Percentiles rank a stretch among this genome's conserved stretches.
phyloP scores from a whole-genome alignment of 2,329 filamentous ascomycete genomes.

The Emmonsiellopsis sp. region DNA sequence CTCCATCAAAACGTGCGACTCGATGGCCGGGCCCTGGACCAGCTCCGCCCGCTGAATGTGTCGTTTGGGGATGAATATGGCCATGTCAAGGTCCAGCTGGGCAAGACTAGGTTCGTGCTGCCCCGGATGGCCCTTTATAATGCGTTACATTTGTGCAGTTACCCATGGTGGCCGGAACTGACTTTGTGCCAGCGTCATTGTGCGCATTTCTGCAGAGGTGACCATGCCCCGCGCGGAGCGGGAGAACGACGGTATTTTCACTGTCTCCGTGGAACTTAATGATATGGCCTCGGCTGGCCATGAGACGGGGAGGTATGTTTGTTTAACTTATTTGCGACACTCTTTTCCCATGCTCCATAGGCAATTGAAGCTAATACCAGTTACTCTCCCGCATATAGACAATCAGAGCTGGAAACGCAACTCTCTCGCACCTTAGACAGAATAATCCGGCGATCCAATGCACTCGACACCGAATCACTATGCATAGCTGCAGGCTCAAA shows the following conservation, averaged over 20 bases:
- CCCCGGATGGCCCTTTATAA: too few relatives aligned
- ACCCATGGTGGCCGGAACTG: not conserved
- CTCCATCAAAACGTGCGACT: constrained; percentile 71
- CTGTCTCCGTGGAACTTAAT: constrained; percentile 80
- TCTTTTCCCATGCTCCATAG: not conserved
- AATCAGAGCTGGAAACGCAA: constrained; percentile 73
- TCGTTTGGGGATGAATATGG: constrained; percentile 87
- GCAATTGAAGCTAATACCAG: not conserved
- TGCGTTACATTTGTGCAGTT: not conserved
- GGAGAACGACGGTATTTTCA: constrained; percentile 92
- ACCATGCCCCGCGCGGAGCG: constrained; percentile 76
- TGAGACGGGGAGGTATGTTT: constrained; percentile 62
- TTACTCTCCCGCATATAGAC: constrained; percentile 35
- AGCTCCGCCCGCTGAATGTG: constrained; percentile 68
- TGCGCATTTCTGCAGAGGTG: constrained; percentile 79
- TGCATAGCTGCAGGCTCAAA: constrained; percentile 86
- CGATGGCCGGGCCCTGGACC: constrained; percentile 72
- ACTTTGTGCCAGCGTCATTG: constrained; percentile 54
- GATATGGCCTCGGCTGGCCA: constrained; percentile 88
- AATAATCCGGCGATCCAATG: constrained; percentile 81
- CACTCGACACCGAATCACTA: constrained; percentile 89
- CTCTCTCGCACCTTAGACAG: constrained; percentile 87
- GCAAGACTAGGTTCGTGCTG: constrained; percentile 68
- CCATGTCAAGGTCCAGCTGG: constrained; percentile 73
- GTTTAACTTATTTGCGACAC: constrained; percentile 1